Evolutionary conservation across 208 protist genomes (phyloP).

Genomic region (Crithidia mellificae): DNA sequence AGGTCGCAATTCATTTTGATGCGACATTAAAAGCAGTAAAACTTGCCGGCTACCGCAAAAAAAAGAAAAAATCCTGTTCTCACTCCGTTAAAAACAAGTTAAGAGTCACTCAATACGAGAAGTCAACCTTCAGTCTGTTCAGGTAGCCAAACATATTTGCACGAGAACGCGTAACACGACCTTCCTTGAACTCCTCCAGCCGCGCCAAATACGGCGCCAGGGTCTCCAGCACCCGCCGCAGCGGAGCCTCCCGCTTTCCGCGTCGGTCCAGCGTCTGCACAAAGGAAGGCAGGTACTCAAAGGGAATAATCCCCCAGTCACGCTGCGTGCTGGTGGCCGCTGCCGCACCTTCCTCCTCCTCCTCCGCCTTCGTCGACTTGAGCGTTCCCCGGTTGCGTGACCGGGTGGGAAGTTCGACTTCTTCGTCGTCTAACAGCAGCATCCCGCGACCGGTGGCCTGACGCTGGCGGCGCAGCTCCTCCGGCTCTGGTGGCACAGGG

Average conservation of each 20-base stretch:
- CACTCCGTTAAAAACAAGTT: conserved; percentile 1
- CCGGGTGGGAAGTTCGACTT: conserved; percentile 21
- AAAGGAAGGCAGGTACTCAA: conserved; percentile 62
- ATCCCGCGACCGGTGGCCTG: background rate
- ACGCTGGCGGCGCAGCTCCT: conserved; percentile 26
- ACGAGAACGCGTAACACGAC: conserved; percentile 62
- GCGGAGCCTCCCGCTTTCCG: conserved; percentile 62
- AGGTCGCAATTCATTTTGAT: no score
- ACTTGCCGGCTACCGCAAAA: no score
- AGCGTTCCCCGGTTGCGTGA: background rate
- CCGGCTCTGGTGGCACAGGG: conserved; percentile 43
- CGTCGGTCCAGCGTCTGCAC: conserved; percentile 62
- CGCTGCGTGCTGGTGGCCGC: conserved; percentile 21
- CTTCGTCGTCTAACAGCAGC: conserved; percentile 58
- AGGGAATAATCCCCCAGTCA: conserved; percentile 68
- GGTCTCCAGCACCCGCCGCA: conserved; percentile 50
- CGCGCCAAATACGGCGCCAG: conserved; percentile 55
- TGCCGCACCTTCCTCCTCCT: background rate
- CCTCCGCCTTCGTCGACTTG: background rate
- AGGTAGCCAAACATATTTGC: conserved; percentile 78
- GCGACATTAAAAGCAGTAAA: no score
- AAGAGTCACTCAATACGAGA: conserved; percentile 16
- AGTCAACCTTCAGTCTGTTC: conserved; percentile 67
- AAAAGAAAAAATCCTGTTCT: no score
- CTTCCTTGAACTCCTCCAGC: conserved; percentile 39